Conservation (phyloP, 192 early-diverging fungal species). For the Podila minutissima region DNA sequence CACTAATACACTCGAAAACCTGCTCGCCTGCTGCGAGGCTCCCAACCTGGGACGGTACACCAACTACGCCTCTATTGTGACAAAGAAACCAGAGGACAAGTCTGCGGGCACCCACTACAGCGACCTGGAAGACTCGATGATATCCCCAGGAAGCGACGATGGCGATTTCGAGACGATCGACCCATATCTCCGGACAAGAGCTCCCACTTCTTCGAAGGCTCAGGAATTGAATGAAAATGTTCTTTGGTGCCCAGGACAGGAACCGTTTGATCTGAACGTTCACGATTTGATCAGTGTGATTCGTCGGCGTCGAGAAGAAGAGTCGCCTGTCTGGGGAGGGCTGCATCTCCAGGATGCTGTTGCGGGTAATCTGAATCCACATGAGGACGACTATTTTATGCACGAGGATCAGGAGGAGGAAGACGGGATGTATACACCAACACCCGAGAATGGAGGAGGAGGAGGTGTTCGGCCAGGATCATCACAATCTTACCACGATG, state of each 20-base stretch:
- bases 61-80: conserved; percentile 34
- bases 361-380: conserved; percentile 16
- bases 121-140: background rate
- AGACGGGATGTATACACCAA: conserved; percentile 40
- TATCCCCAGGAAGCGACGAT: conserved; percentile 28
- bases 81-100: background rate
- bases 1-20: conserved; percentile 59
- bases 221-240: conserved; percentile 8
- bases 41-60: conserved; percentile 61
- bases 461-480: background rate
- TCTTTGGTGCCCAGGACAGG: conserved; percentile 37
- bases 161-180: conserved; percentile 28
- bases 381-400: conserved; percentile 36
- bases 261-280: conserved; percentile 38
- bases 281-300: conserved; percentile 27
- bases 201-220: background rate
- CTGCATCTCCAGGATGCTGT: conserved; percentile 39
- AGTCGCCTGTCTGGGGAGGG: conserved; percentile 38
- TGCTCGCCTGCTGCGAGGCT: conserved; percentile 57
- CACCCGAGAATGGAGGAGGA: background rate
- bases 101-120: background rate
- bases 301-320: conserved; percentile 36
- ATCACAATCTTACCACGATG: background rate
- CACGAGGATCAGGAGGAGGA: conserved; percentile 47
- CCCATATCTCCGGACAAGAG: background rate